These are phyloP conservation scores for Cymbopogon citratus DNA, from an alignment of 176 grass and related monocot genomes.

Conservation along the genomic window DNA sequence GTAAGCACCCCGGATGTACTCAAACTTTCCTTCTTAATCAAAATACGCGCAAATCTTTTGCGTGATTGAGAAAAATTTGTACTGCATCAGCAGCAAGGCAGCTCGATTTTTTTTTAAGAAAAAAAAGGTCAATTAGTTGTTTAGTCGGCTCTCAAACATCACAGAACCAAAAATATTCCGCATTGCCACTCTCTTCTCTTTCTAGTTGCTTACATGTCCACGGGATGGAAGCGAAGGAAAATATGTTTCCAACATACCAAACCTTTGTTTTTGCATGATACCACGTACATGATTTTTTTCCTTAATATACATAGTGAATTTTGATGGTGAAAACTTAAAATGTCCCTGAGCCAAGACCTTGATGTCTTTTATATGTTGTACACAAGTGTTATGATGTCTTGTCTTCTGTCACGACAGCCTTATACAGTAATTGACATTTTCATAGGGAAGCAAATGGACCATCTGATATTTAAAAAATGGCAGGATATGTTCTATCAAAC, in stretches of 20 bases:
- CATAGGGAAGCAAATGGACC: not conserved
- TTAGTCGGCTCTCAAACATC: not conserved
- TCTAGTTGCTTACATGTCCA: not conserved
- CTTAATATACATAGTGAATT: not conserved
- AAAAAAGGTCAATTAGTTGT: not conserved
- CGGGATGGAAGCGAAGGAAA: not conserved
- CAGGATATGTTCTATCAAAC: not conserved
- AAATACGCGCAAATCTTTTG: too few species aligned
- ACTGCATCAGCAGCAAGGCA: not conserved
- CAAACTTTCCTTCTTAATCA: too few species aligned
- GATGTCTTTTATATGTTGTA: not conserved
- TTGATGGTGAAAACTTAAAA: not conserved
- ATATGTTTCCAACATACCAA: not conserved
- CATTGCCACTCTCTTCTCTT: not conserved
- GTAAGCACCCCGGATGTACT: too few species aligned
- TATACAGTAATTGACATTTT: not conserved
- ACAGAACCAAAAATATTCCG: not conserved
- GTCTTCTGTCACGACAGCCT: not conserved
- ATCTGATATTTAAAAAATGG: not conserved
- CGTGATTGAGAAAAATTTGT: too few species aligned
- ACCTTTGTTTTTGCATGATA: not conserved
- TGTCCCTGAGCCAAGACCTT: not conserved
- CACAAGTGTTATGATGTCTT: not conserved
- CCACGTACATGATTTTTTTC: not conserved
- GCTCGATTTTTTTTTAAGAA: not conserved